A percentile compares a stretch with the other conserved stretches of the same genome.
phyloP scores from a whole-genome alignment of 2,329 filamentous ascomycete species.

The Aspergillus sp. region DNA sequence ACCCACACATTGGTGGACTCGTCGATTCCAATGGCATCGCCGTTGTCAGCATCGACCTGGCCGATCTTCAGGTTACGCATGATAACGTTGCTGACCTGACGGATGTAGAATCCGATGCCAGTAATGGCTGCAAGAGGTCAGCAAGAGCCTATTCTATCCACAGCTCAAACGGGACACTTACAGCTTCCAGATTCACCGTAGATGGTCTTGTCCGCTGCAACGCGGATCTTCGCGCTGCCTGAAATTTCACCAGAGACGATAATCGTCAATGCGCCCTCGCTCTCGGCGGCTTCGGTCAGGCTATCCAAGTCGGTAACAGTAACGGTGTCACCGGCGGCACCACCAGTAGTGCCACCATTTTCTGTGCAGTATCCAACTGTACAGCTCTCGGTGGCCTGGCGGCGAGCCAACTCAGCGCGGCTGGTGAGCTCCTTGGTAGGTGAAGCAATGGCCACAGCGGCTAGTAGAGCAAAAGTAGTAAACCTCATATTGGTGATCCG shows the following conservation, averaged over 20 bases:
- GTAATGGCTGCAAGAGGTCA: constrained; percentile 54
- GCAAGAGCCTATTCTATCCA: constrained; percentile 12
- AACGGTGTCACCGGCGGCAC: constrained; percentile 53
- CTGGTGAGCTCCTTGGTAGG: background rate
- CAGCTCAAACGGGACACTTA: background rate
- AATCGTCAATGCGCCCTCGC: constrained; percentile 48
- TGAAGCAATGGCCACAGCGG: background rate
- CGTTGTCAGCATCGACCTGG: constrained; percentile 56
- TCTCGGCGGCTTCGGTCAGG: constrained; percentile 51
- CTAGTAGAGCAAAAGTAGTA: background rate
- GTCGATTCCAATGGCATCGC: constrained; percentile 62
- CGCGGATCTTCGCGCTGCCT: constrained; percentile 41
- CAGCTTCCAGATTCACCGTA: constrained; percentile 36
- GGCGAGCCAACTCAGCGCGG: background rate
- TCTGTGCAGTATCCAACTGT: constrained; percentile 47
- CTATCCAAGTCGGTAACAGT: constrained; percentile 55
- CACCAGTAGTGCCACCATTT: constrained; percentile 56
- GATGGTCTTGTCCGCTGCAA: constrained; percentile 54
- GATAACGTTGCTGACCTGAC: constrained; percentile 60
- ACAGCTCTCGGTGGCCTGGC: constrained; percentile 3
- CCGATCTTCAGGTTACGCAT: constrained; percentile 62
- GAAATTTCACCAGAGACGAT: constrained; percentile 49
- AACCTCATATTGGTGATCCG: background rate
- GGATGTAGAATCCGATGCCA: constrained; percentile 47
- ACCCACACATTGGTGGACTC: constrained; percentile 59